Evolutionary conservation across 2,329 filamentous ascomycete species (phyloP).

Genomic region (Paecilomyces fulvus): DNA sequence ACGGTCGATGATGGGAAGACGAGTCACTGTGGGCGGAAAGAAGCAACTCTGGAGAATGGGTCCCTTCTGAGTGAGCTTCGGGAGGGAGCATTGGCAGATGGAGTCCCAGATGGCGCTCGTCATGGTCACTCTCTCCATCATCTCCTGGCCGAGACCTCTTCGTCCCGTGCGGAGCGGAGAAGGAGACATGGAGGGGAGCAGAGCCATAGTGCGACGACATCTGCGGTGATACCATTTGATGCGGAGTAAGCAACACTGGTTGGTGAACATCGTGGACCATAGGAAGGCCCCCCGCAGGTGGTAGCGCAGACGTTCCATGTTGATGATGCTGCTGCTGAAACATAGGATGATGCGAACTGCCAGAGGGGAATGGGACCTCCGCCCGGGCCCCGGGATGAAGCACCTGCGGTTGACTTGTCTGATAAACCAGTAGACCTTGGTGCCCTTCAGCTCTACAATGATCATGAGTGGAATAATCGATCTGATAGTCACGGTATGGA

Average conservation of each 20-base stretch:
- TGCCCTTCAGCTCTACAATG: constrained; percentile 57
- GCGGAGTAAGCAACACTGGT: constrained; percentile 21
- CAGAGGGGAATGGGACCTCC: constrained; percentile 24
- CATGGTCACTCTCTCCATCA: constrained; percentile 17
- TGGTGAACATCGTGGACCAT: constrained; percentile 24
- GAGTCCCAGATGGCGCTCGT: constrained; percentile 19
- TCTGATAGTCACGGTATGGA: constrained; percentile 69
- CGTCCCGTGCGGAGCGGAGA: constrained; percentile 20
- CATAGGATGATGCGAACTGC: constrained; percentile 22
- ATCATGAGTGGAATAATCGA: constrained; percentile 64
- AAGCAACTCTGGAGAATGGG: constrained; percentile 27
- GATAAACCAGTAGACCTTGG: constrained; percentile 57
- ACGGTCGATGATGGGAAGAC: constrained; percentile 19
- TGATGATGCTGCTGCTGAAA: constrained; percentile 36
- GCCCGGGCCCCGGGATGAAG: constrained; percentile 26
- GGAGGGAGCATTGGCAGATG: constrained; percentile 26
- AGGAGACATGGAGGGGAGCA: constrained; percentile 23
- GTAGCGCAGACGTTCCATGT: constrained; percentile 31
- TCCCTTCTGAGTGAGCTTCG: constrained; percentile 19
- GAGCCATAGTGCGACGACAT: constrained; percentile 27
- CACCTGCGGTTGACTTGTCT: constrained; percentile 36
- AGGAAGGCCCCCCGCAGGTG: constrained; percentile 21
- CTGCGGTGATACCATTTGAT: constrained; percentile 27
- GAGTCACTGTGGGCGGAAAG: constrained; percentile 25
- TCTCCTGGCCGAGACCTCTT: constrained; percentile 28